A percentile compares a stretch with the other conserved stretches of the same genome.
Evolutionary conservation across 73 alveolate genomes (phyloP).

Genomic region (Diophrys appendiculata): DNA sequence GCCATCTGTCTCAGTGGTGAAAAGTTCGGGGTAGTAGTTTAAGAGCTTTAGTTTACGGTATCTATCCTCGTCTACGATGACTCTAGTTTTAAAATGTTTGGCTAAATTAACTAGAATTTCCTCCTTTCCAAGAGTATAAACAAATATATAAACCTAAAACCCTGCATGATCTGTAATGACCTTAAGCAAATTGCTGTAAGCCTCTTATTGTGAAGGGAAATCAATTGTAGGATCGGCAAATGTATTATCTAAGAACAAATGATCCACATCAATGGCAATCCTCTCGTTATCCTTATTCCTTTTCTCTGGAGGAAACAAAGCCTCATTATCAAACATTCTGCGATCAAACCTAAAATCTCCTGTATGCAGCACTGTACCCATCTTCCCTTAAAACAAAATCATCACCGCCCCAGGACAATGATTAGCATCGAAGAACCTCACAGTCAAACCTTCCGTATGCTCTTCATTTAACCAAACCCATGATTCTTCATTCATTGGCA

Average conservation of each 20-base stretch:
- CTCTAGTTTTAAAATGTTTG: slow-evolving; percentile 53
- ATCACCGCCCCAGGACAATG: slow-evolving; percentile 84
- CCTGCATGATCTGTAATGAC: slow-evolving; percentile 40
- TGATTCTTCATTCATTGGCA: background rate
- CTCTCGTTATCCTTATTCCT: slow-evolving; percentile 26
- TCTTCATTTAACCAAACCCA: slow-evolving; percentile 44
- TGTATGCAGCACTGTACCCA: slow-evolving; percentile 80
- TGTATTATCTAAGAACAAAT: slow-evolving; percentile 69
- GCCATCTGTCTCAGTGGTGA: slow-evolving; percentile 54
- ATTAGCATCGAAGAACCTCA: slow-evolving; percentile 67
- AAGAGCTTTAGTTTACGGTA: slow-evolving; percentile 49
- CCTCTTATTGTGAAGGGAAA: slow-evolving; percentile 69
- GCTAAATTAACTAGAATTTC: slow-evolving; percentile 62
- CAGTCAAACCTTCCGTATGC: slow-evolving; percentile 46
- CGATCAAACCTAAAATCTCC: slow-evolving; percentile 76
- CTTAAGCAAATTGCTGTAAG: slow-evolving; percentile 36
- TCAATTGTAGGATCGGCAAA: slow-evolving; percentile 69
- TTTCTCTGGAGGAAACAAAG: slow-evolving; percentile 44
- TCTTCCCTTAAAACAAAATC: slow-evolving; percentile 69
- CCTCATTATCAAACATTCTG: slow-evolving; percentile 34
- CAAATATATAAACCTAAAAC: slow-evolving; percentile 57
- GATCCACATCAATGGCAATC: slow-evolving; percentile 54
- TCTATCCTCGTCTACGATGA: slow-evolving; percentile 65
- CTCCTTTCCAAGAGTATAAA: slow-evolving; percentile 80
- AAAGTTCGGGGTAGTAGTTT: slow-evolving; percentile 49